These are phyloP conservation scores for Auricularia sp. DNA, from an alignment of 768 basidiomycete species.

Conservation along the genomic window DNA sequence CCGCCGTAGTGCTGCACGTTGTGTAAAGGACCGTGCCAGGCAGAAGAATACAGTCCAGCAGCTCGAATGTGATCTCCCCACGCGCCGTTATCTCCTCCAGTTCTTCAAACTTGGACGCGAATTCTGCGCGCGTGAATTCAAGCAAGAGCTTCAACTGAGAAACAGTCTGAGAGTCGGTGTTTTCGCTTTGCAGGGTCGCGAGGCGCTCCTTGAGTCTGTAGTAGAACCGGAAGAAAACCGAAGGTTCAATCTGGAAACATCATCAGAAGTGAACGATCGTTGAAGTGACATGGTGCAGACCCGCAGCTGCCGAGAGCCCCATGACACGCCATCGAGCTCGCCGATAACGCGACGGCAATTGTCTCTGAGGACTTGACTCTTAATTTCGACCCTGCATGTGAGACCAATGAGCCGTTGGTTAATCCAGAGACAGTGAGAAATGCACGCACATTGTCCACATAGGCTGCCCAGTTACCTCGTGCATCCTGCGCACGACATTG, in stretches of 20 bases:
- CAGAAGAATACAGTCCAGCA: constrained; percentile 45
- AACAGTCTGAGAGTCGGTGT: constrained; percentile 33
- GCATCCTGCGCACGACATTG: not conserved
- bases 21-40: constrained; percentile 42
- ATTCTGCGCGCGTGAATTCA: constrained; percentile 38
- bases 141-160: constrained; percentile 41
- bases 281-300: constrained; percentile 17
- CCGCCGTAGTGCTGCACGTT: constrained; percentile 42
- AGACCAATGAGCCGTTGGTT: constrained; percentile 15
- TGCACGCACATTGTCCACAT: not conserved
- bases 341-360: constrained; percentile 50
- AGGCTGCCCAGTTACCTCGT: not conserved
- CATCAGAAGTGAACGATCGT: not conserved
- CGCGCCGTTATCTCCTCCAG: constrained; percentile 40
- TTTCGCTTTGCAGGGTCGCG: constrained; percentile 22
- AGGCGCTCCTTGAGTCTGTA: constrained; percentile 37
- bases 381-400: constrained; percentile 38
- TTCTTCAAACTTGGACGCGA: constrained; percentile 35
- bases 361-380: constrained; percentile 47
- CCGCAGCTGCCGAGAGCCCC: constrained; percentile 48
- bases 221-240: constrained; percentile 45
- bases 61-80: constrained; percentile 46
- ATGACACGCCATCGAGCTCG: constrained; percentile 49
- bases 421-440: not conserved
- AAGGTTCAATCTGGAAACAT: constrained; percentile 38